Percentiles rank a stretch among this genome's conserved stretches.
Evolutionary conservation across 83 land plant genomes (phyloP).

Genomic region (Thuja plicata): DNA sequence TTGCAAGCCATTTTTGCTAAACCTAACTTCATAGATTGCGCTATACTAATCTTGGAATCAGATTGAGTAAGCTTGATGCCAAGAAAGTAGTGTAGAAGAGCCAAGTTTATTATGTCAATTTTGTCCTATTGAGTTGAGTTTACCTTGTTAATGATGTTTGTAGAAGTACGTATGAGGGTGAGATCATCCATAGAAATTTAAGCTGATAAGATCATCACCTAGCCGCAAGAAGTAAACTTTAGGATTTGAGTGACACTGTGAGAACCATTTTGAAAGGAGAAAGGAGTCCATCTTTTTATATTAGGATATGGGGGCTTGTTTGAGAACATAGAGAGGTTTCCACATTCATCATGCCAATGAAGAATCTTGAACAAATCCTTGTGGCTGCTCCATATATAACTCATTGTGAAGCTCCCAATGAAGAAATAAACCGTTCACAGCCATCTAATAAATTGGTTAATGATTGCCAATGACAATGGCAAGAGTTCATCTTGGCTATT

Average conservation of each 20-base stretch:
- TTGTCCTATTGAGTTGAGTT: no score
- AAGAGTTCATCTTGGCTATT: background rate
- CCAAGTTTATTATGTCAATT: no score
- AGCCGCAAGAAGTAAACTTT: background rate
- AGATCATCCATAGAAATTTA: background rate
- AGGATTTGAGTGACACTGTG: background rate
- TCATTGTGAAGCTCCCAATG: background rate
- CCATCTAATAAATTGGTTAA: background rate
- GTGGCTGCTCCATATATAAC: background rate
- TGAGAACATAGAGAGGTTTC: background rate
- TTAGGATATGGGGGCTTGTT: background rate
- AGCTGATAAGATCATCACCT: background rate
- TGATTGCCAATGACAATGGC: background rate
- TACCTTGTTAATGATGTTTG: background rate
- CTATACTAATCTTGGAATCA: background rate
- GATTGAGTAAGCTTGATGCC: background rate
- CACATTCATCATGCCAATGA: background rate
- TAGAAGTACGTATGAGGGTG: background rate
- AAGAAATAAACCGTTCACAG: background rate
- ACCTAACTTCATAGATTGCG: background rate
- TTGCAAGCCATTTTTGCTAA: no score
- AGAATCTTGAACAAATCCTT: background rate
- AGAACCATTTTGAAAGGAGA: background rate
- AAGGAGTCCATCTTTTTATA: background rate
- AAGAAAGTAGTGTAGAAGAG: background rate